A percentile compares a stretch with the other conserved stretches of the same genome.
Evolutionary conservation across 2,329 filamentous ascomycete species (phyloP).

Genomic region (Stromatinia cepivora): DNA sequence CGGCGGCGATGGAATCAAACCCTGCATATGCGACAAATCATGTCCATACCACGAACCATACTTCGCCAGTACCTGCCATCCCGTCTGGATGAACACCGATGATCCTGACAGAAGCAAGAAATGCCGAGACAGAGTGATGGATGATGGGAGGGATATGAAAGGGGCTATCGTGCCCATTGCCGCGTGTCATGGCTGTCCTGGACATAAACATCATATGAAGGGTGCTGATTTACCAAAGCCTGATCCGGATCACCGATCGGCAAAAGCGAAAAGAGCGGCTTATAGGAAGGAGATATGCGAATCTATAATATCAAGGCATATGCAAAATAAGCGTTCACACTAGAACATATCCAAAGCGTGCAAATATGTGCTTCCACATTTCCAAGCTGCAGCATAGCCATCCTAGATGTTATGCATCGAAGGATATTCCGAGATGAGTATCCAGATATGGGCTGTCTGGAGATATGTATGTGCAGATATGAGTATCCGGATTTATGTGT

Average conservation of each 20-base stretch:
- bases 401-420: too few species aligned
- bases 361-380: too few species aligned
- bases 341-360: too few species aligned
- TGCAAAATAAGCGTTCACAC: too few species aligned
- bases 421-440: too few species aligned
- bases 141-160: not conserved
- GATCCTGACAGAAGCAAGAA: not conserved
- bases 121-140: not conserved
- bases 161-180: not conserved
- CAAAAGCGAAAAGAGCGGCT: not conserved
- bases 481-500: not conserved
- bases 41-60: not conserved
- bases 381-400: too few species aligned
- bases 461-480: too few species aligned
- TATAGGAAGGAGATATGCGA: too few species aligned
- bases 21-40: constrained; percentile 10
- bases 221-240: not conserved
- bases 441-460: too few species aligned
- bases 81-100: not conserved
- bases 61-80: not conserved
- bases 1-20: not conserved
- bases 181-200: not conserved
- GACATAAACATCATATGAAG: not conserved
- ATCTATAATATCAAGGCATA: too few species aligned
- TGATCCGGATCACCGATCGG: not conserved